Percentiles rank a stretch among this genome's conserved stretches.
phyloP scores from a whole-genome alignment of 1,139 yeast species.

The Nakaseomyces glabratus region DNA sequence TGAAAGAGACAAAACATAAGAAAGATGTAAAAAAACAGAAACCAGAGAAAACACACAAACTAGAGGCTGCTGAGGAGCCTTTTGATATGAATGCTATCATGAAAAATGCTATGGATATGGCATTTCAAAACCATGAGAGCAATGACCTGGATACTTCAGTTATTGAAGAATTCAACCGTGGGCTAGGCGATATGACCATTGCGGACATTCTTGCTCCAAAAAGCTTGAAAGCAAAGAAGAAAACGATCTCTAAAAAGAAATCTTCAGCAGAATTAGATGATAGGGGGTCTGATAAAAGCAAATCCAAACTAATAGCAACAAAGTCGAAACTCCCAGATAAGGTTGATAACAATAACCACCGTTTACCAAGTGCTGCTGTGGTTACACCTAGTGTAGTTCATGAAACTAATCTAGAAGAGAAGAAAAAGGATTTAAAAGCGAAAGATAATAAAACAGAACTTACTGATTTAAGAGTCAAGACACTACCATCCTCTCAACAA shows the following conservation, averaged over 20 bases:
- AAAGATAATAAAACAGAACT: too few species aligned
- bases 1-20: background rate
- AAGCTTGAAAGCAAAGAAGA: slow-evolving; percentile 16
- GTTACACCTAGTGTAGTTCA: too few species aligned
- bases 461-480: slow-evolving; percentile 1
- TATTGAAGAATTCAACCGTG: slow-evolving; percentile 52
- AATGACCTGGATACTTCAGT: slow-evolving; percentile 21
- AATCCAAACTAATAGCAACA: slow-evolving; percentile 1
- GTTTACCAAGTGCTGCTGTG: too few species aligned
- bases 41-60: slow-evolving; percentile 3
- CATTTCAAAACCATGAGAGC: slow-evolving; percentile 33
- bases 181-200: slow-evolving; percentile 43
- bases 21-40: slow-evolving; percentile 2
- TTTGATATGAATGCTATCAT: slow-evolving; percentile 57
- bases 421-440: too few species aligned
- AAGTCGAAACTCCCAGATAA: too few species aligned
- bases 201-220: slow-evolving; percentile 26
- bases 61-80: slow-evolving; percentile 31
- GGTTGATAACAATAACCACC: too few species aligned
- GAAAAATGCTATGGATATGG: slow-evolving; percentile 66
- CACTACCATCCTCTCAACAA: slow-evolving; percentile 4
- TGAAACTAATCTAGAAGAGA: too few species aligned
- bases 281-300: slow-evolving; percentile 8
- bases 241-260: slow-evolving; percentile 22
- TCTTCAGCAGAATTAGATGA: slow-evolving; percentile 24